A percentile compares a stretch with the other conserved stretches of the same genome.
Conservation (phyloP, 2,329 filamentous ascomycete genomes). For the Sclerotinia glacialis region DNA sequence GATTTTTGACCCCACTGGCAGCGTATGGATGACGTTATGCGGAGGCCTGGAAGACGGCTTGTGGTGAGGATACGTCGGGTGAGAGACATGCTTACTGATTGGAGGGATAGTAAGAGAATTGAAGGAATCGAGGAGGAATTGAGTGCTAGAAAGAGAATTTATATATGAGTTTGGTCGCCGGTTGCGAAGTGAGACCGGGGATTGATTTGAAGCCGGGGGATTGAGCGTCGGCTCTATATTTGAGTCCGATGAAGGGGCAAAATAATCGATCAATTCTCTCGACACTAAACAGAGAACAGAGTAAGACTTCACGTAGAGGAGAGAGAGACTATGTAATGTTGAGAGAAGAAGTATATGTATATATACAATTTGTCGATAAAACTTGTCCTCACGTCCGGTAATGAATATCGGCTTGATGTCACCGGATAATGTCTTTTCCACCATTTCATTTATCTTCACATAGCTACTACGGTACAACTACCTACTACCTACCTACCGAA, state of each 20-base stretch:
- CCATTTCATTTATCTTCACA: neutral
- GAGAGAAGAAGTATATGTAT: neutral
- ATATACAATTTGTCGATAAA: neutral
- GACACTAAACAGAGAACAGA: neutral
- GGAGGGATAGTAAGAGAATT: neutral
- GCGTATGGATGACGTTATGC: slow-evolving; percentile 15
- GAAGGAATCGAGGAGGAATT: neutral
- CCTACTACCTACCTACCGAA: neutral
- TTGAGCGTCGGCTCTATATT: slow-evolving; percentile 15
- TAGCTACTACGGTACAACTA: too few relatives aligned
- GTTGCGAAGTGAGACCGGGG: neutral
- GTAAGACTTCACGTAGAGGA: neutral
- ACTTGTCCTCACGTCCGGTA: slow-evolving; percentile 5
- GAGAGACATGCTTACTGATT: slow-evolving; percentile 18
- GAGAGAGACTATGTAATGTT: neutral
- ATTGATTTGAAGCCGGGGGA: slow-evolving; percentile 7
- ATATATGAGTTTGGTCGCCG: neutral
- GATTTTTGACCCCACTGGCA: slow-evolving; percentile 14
- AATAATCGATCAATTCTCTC: neutral
- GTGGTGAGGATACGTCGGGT: slow-evolving; percentile 14
- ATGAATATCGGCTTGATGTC: slow-evolving; percentile 1
- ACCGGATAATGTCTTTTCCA: slow-evolving; percentile 23
- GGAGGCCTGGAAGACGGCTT: slow-evolving; percentile 11
- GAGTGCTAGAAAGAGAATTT: neutral
- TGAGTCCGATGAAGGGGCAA: slow-evolving; percentile 5